Evolutionary conservation across 2,329 filamentous ascomycete species (phyloP), one percentile per base, ranked within the genome.

Genomic region (Aspergillus latus): DNA sequence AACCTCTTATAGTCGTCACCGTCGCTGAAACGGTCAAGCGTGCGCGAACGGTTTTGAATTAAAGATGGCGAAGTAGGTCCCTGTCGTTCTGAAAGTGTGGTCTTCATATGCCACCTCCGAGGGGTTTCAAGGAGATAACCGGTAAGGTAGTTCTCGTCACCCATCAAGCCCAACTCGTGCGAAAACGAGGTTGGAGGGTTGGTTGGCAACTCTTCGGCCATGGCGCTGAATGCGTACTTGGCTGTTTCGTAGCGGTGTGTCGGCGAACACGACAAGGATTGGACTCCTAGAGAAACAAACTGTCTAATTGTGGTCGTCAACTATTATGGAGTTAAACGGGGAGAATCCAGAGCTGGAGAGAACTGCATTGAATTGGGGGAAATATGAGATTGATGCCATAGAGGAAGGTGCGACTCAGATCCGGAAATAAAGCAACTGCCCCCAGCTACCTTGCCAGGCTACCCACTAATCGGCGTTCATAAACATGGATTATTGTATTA

Each of bases 351-450:
- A n/a, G 44, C 13, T 29, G 26, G 11, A 10, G 8, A 16, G 6
- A 47, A 26, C 32, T 48, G 43, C 51, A 48, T 34, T n/a, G n/a
- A 26, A 29, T 29, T n/a, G 26, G 47, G 36, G 36, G 34, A 49
- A 29, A 13, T 11, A 36, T 16, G 9, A 36, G 48, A 16, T 28
- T 21, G 34, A 6, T 16, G n/a, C 9, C 30, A 40, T 42, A 28
- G 34, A 39, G 54, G 59, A 53, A 61, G 46, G 57, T 50, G 46
- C 52, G 34, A 49, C 34, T 34, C 36, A 40, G 15, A 16, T 10
- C 49, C 13, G 30, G 4, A 45, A 28, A 16, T 30, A 2, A 44
- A 50, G 54, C n/a, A 59, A 52, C 40, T 16, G 9, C 44, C 29
- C 4, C 10, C 9, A 47, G 21, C n/a, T 34, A 11, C 2, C 9